Conservation (phyloP, 768 basidiomycete genomes). For the Phylloporus sp. region DNA sequence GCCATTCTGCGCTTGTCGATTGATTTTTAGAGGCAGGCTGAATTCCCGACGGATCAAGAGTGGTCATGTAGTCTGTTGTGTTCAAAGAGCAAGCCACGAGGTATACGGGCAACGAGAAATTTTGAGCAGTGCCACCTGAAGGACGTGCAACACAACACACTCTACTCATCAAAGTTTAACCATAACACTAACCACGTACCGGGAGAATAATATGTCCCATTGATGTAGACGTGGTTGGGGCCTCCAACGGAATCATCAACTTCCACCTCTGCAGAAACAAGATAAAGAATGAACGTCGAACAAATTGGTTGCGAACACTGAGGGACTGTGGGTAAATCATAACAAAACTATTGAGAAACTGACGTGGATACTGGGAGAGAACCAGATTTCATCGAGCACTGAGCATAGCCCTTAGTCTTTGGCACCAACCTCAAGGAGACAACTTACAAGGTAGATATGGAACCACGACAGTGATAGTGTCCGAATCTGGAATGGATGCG, state of each 20-base stretch:
- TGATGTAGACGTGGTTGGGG: no score
- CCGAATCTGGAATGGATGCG: not conserved
- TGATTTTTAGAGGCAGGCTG: not conserved
- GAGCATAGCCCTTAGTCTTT: not conserved
- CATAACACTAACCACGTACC: not conserved
- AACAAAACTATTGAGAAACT: not conserved
- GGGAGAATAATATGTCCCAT: not conserved
- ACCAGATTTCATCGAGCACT: not conserved
- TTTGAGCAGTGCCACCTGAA: not conserved
- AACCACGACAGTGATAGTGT: not conserved
- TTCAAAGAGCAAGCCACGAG: not conserved
- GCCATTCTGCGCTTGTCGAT: not conserved
- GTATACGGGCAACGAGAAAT: not conserved
- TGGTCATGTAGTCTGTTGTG: not conserved
- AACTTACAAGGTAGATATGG: not conserved
- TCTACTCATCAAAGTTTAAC: not conserved
- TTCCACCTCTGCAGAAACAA: no score
- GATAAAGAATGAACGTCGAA: not conserved
- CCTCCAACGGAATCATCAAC: no score
- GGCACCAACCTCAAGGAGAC: no score
- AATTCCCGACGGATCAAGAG: not conserved
- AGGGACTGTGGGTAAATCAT: not conserved
- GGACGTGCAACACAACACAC: not conserved
- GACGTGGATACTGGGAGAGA: not conserved
- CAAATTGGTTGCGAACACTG: not conserved